Base-by-base conservation (phyloP, 768 basidiomycete species). In the Kwoniella sp. region DNA sequence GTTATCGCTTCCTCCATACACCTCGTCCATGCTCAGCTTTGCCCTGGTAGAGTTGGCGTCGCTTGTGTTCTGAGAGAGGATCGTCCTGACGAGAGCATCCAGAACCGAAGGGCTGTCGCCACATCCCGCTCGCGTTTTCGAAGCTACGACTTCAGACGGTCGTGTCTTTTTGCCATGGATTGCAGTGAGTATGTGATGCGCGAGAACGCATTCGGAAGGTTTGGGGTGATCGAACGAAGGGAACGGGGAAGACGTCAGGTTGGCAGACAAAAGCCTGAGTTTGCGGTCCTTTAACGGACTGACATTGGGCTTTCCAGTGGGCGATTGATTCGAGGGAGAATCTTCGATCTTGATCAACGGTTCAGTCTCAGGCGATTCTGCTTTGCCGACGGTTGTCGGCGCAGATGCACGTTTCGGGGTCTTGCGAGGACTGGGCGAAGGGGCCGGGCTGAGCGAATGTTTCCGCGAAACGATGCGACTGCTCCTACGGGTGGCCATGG, bases 21-120 rank as follows among this genome's bases (percentile, higher is more conserved):
- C 59, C 24, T 63, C 27, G 44, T 76, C 71, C 68, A 78, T 76
- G 29, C 55, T 63, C 37, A 69, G 46, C 27, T 71, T 76, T 0
- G 77, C 77, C 19, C 73, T 48, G 8, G 68, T 68, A 6, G 74
- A 72, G 36, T 78, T 78, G 17, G 58, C 49, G 48, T 65, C 64
- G 26, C 65, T 71, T 0, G 77, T 78, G 37, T 76, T 76, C 25
- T 74, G 72, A 2, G 68, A 71, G 24, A 78, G 55, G 22, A 76
- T 69, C 24, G 77, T 78, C 33, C 77, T 64, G 1, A 78, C 69
- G 52, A 78, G 46, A 0, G 74, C 72, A 51, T 78, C 77, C 17
- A 78, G 58, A 1, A 78, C 71, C 4, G 71, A 70, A 1, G 77
- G 74, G 27, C 68, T 69, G 37, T 74, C 71, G 4, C 77, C 77